These are phyloP conservation scores for Penicillium concentricum DNA, from an alignment of 2,329 filamentous ascomycete genomes.

Conservation along the genomic window DNA sequence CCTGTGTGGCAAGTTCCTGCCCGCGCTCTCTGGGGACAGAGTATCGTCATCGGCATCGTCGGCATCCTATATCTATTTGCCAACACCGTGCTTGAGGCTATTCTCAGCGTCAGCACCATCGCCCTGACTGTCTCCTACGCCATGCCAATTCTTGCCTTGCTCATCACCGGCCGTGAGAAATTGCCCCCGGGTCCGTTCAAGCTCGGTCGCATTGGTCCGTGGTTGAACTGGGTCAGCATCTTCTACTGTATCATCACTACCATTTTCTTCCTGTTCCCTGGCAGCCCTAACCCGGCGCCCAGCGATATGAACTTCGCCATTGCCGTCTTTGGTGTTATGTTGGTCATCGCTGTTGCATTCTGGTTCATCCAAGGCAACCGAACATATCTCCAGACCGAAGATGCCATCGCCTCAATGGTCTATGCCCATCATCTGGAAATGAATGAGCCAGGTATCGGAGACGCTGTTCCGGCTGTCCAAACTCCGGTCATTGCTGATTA, in stretches of 20 bases:
- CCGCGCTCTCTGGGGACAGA: slow-evolving; percentile 54
- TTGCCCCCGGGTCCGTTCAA: slow-evolving; percentile 48
- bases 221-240: slow-evolving; percentile 52
- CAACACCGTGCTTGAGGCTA: slow-evolving; percentile 53
- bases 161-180: slow-evolving; percentile 54
- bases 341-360: slow-evolving; percentile 51
- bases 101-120: slow-evolving; percentile 58
- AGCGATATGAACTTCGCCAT: slow-evolving; percentile 61
- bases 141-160: slow-evolving; percentile 51
- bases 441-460: neutral
- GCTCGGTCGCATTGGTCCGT: slow-evolving; percentile 47
- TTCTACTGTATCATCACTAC: slow-evolving; percentile 54
- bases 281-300: slow-evolving; percentile 44
- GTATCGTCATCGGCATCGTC: slow-evolving; percentile 47
- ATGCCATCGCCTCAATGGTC: slow-evolving; percentile 29
- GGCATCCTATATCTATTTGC: slow-evolving; percentile 59
- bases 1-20: slow-evolving; percentile 53
- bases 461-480: neutral
- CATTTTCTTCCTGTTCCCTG: slow-evolving; percentile 58
- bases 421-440: slow-evolving; percentile 29
- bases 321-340: slow-evolving; percentile 57
- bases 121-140: slow-evolving; percentile 55
- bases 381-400: slow-evolving; percentile 37
- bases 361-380: slow-evolving; percentile 52
- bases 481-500: neutral